A percentile compares a stretch with the other conserved stretches of the same genome.
Evolutionary conservation across 1,284 basidiomycete genomes (phyloP).

Genomic region (Malassezia arunalokei): DNA sequence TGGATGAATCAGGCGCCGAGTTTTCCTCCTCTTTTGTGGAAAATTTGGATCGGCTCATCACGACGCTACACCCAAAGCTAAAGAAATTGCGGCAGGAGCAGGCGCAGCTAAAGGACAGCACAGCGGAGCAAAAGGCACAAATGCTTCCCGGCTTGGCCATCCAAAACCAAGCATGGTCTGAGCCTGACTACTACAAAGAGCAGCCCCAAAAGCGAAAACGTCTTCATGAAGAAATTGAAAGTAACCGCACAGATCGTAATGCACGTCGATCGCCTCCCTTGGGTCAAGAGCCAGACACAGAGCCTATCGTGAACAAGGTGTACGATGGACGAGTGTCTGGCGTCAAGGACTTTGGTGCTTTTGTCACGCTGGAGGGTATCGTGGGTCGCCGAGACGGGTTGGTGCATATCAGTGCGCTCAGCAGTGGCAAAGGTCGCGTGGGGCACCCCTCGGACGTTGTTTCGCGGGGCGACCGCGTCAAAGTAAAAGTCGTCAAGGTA

Average conservation of each 20-base stretch:
- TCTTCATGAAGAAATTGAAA: not conserved
- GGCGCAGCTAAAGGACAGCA: slow-evolving; percentile 18
- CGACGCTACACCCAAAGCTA: slow-evolving; percentile 89
- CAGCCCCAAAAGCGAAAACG: not conserved
- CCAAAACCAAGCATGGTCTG: slow-evolving; percentile 57
- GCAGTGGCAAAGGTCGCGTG: slow-evolving; percentile 56
- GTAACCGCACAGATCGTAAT: not conserved
- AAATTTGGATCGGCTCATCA: slow-evolving; percentile 84
- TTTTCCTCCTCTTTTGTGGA: slow-evolving; percentile 81
- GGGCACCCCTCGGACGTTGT: slow-evolving; percentile 78
- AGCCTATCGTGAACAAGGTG: slow-evolving; percentile 82
- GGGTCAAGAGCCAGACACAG: slow-evolving; percentile 52
- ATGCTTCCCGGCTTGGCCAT: slow-evolving; percentile 78
- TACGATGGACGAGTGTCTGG: slow-evolving; percentile 76
- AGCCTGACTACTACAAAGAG: slow-evolving; percentile 32
- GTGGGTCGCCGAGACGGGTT: slow-evolving; percentile 77
- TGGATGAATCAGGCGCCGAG: slow-evolving; percentile 67
- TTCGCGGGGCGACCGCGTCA: slow-evolving; percentile 69
- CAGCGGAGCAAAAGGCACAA: slow-evolving; percentile 51
- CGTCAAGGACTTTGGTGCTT: slow-evolving; percentile 89
- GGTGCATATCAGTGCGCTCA: slow-evolving; percentile 88
- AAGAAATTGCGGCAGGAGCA: slow-evolving; percentile 45
- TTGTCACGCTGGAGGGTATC: slow-evolving; percentile 77
- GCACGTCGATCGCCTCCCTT: not conserved
- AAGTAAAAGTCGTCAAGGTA: slow-evolving; percentile 69